A percentile compares a stretch with the other conserved stretches of the same genome.
These are phyloP conservation scores for Schizosaccharomyces octosporus DNA, from an alignment of 805 yeast species.

Conservation along the genomic window DNA sequence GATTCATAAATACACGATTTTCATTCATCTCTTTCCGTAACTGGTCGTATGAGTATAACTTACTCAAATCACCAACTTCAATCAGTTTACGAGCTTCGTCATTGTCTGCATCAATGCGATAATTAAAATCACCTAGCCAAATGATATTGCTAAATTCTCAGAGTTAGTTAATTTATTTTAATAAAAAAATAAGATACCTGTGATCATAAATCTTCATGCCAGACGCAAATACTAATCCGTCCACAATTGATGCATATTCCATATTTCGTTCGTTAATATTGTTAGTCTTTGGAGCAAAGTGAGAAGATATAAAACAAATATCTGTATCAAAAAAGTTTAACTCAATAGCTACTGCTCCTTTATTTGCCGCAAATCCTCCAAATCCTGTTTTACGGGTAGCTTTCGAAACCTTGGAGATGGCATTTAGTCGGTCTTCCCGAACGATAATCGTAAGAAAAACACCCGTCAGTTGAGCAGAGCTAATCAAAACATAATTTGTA, in stretches of 20 bases:
- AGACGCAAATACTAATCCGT: background rate
- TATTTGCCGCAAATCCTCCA: background rate
- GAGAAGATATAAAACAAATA: background rate
- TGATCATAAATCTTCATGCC: background rate
- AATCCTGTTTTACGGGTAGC: background rate
- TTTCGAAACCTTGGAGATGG: background rate
- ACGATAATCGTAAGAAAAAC: background rate
- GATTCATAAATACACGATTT: slow-evolving; percentile 1
- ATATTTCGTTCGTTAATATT: background rate
- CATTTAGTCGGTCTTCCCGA: background rate
- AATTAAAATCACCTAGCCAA: slow-evolving; percentile 1
- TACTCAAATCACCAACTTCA: background rate
- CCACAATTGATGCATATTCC: background rate
- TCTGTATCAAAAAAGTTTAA: background rate
- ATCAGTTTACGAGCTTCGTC: background rate
- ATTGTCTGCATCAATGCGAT: background rate
- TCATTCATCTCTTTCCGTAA: slow-evolving; percentile 1
- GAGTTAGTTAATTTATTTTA: background rate
- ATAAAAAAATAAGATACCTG: background rate
- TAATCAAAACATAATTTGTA: background rate
- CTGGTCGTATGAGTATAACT: slow-evolving; percentile 3
- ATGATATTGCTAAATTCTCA: background rate
- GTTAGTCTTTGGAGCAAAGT: background rate
- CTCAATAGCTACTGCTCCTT: background rate
- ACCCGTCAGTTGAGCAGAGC: background rate